These are phyloP conservation scores for Paxillus ammoniavirescens DNA, from an alignment of 768 basidiomycete genomes.

Conservation along the genomic window DNA sequence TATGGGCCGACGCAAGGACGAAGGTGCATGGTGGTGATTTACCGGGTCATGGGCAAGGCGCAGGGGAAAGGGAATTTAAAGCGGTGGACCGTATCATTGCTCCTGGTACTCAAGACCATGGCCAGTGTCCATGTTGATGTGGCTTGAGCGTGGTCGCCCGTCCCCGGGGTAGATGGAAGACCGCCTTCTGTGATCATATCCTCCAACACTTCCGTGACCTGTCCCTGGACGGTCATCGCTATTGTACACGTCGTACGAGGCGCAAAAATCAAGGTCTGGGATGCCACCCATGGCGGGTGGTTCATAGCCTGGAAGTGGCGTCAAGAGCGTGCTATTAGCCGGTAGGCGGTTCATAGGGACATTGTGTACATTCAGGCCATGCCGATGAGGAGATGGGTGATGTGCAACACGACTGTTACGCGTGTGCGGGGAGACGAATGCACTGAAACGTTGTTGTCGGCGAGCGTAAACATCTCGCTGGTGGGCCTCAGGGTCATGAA, in stretches of 20 bases:
- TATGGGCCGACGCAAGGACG: neutral
- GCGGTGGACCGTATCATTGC: neutral
- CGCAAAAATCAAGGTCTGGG: slow-evolving; percentile 16
- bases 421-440: slow-evolving; percentile 18
- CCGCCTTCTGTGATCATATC: slow-evolving; percentile 22
- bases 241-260: slow-evolving; percentile 39
- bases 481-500: slow-evolving; percentile 17
- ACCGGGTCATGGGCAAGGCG: neutral
- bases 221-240: slow-evolving; percentile 40
- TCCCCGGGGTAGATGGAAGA: slow-evolving; percentile 4
- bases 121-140: slow-evolving; percentile 7
- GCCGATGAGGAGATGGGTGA: slow-evolving; percentile 25
- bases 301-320: slow-evolving; percentile 64
- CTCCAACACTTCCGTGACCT: slow-evolving; percentile 33
- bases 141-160: slow-evolving; percentile 20
- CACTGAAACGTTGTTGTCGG: slow-evolving; percentile 26
- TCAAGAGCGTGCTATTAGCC: slow-evolving; percentile 65
- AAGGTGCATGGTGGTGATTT: slow-evolving; percentile 1
- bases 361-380: slow-evolving; percentile 15
- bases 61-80: neutral
- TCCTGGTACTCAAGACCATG: slow-evolving; percentile 11
- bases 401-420: slow-evolving; percentile 16
- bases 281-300: slow-evolving; percentile 32
- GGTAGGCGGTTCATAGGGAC: slow-evolving; percentile 45
- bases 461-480: slow-evolving; percentile 20